Evolutionary conservation across 768 basidiomycete genomes (phyloP), one percentile per base, ranked within the genome.

Genomic region (Porphyrellus cyaneotinctus): DNA sequence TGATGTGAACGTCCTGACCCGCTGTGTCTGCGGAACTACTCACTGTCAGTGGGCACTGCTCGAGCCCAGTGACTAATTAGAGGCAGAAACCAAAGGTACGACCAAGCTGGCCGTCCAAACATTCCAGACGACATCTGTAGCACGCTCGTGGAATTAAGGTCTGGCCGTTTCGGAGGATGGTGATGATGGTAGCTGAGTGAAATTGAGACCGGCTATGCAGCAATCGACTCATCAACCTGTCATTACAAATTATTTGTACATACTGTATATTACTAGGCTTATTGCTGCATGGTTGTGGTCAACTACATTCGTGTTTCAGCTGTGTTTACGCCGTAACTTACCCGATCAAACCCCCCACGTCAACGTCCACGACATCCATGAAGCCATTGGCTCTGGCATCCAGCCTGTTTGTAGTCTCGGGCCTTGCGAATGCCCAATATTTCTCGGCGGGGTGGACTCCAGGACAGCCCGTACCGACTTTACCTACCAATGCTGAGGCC

Each of bases 391-490:
- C 69, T 26, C 57, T 79, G 61, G 48, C 58, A 69, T 49, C 66
- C 74, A 43, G 67, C 70, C 24, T 70, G 22, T 50, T 67, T 18
- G 45, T 35, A 18, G 48, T 55, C 12, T 36, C 46, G 5, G 56
- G 56, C 17, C 57, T 70, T n/a, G 59, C 43, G 39, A 70, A 71
- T 46, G 88, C 87, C 13, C 83, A 88, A 58, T 91, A 90, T 69
- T 85, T 91, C 69, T 90, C 88, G 4, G 73, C 74, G 30, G 91
- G 90, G n/a, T 92, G 90, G 90, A 63, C 73, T 26, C 90, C 90
- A 3, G 89, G 88, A 26, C 84, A 91, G 63, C 72, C 81, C 0
- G 74, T 74, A 23, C 61, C 67, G 12, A 70, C 67, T n/a, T n/a
- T 45, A 14, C 38, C 56, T 24, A 28, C 53, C 22, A 41, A 51